Conservation (phyloP, 148 eudicot species). For the Chenopodium berlandieri region DNA sequence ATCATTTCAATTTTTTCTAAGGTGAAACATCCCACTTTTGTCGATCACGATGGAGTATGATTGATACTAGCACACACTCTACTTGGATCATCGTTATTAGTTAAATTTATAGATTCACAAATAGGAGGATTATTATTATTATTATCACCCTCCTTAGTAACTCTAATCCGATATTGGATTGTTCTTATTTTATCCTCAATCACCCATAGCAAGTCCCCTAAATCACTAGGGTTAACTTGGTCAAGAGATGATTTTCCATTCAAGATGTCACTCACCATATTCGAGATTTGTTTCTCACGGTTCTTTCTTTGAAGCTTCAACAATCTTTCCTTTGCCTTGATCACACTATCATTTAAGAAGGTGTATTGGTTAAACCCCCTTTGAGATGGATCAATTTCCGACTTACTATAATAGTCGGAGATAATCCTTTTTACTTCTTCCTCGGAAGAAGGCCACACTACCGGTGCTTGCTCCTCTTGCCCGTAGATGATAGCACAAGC, state of each 20-base stretch:
- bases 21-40: too few species aligned
- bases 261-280: neutral
- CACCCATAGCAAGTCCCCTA: slow-evolving; percentile 7
- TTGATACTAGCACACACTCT: too few species aligned
- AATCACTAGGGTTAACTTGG: neutral
- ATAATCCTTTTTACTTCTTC: neutral
- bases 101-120: too few species aligned
- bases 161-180: neutral
- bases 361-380: neutral
- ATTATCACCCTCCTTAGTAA: neutral
- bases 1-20: too few species aligned
- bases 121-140: too few species aligned
- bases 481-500: slow-evolving; percentile 5
- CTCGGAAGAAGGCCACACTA: neutral
- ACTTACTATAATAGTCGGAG: neutral
- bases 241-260: neutral
- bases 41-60: too few species aligned
- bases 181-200: neutral
- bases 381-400: neutral
- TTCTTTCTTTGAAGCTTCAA: neutral
- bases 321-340: neutral
- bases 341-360: neutral
- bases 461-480: neutral
- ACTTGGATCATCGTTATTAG: too few species aligned
- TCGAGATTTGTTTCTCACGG: slow-evolving; percentile 8